Conservation (phyloP, 2,329 filamentous ascomycete genomes). For the Trichophyton schoenleinii region DNA sequence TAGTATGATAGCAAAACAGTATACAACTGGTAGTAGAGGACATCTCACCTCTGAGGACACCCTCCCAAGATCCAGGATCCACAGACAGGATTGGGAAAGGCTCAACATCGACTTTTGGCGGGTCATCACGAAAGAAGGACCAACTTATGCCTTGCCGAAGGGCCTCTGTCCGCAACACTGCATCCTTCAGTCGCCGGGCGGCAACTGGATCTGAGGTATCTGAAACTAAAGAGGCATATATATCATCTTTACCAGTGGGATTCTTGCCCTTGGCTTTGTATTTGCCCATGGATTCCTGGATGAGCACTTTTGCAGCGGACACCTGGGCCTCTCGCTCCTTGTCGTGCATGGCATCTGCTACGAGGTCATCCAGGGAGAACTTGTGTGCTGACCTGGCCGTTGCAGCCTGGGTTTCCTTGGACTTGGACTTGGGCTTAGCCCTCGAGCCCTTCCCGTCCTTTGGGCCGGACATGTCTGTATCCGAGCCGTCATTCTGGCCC, state of each 20-base stretch:
- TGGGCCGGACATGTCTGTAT: conserved; percentile 10
- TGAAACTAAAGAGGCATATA: conserved; percentile 33
- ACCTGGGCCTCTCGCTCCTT: conserved; percentile 45
- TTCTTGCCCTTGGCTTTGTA: conserved; percentile 5
- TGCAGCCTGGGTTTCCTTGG: conserved; percentile 25
- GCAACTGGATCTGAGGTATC: conserved; percentile 33
- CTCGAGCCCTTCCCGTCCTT: conserved; percentile 3
- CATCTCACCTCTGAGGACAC: conserved; percentile 23
- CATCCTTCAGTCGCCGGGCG: conserved; percentile 41
- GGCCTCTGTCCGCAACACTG: conserved; percentile 50
- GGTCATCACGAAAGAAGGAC: conserved; percentile 42
- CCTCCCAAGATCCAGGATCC: conserved; percentile 20
- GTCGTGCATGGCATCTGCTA: conserved; percentile 48
- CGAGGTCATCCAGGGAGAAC: conserved; percentile 51
- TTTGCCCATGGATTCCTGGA: conserved; percentile 10
- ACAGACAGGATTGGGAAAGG: conserved; percentile 27
- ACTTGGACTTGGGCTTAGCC: conserved; percentile 8
- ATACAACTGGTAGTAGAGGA: background rate
- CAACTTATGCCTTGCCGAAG: conserved; percentile 42
- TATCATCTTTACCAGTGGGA: conserved; percentile 22
- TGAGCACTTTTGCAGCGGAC: conserved; percentile 23
- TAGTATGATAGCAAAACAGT: conserved; percentile 4
- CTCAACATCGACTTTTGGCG: conserved; percentile 15
- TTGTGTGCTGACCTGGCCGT: conserved; percentile 40
- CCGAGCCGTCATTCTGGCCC: conserved; percentile 11